Base-by-base conservation (phyloP, 331 rosid species). In the Cydonia oblonga region DNA sequence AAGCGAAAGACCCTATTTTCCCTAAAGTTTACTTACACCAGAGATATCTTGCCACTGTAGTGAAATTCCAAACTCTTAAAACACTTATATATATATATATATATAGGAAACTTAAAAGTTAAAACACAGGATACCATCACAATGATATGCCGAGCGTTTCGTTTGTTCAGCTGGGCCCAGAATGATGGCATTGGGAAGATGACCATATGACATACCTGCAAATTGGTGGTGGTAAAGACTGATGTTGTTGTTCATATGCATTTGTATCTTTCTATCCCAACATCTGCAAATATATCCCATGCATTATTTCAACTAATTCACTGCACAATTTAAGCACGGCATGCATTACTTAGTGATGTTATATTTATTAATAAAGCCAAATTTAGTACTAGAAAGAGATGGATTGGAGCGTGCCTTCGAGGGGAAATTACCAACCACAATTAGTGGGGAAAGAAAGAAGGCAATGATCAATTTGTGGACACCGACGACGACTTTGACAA, bases 371-470 rank as follows among this genome's bases (percentile, higher is more conserved):
- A 69, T 22, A n/a, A 68, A 30, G 20, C 54, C 54, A 16, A 15
- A 15, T 64, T 73, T 63, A 4, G 72, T 24, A 8, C 23, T 1
- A n/a, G 71, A 30, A 42, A 65, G 53, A 62, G 62, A 42, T 29
- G 9, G 33, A 18, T 33, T 33, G 40, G 42, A 35, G 5, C 54
- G 20, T 26, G 67, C 35, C 71, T 20, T 30, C 9, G 64, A 16
- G 62, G 65, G 61, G 38, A 57, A 57, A 44, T 66, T 57, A 67
- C 62, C 72, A 16, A 71, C 63, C 51, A 64, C 66, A 44, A 26
- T 66, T 58, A 58, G 38, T 75, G 79, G 79, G 54, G 4, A 49
- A 49, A 49, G 4, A 35, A 4, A 58, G 42, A 75, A 67, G 68
- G 16, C 35, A 18, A 26, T 20, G 19, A 32, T 42, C 67, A 29